Percentiles rank a stretch among this genome's conserved stretches.
phyloP scores from a whole-genome alignment of 768 basidiomycete genomes.

The Vararia minispora region DNA sequence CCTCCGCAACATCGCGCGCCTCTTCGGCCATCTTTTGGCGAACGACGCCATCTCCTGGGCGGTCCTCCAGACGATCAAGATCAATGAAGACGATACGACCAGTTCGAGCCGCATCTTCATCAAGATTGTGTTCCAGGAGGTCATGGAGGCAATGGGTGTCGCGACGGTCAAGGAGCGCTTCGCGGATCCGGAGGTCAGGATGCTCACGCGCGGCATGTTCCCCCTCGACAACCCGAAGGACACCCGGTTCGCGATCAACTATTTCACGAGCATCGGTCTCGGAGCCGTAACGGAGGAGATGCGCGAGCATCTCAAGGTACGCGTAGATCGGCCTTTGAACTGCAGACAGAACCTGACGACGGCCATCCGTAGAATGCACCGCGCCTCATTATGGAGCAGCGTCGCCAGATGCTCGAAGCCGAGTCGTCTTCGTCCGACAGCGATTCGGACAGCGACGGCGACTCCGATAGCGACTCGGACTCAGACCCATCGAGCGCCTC shows the following conservation, averaged over 20 bases:
- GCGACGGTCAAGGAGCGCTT: conserved; percentile 82
- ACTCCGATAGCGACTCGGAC: conserved; percentile 26
- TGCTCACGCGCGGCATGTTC: conserved; percentile 77
- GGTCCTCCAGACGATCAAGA: conserved; percentile 70
- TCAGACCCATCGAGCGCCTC: conserved; percentile 29
- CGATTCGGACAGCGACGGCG: conserved; percentile 29
- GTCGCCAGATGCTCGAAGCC: conserved; percentile 76
- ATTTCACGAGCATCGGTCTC: conserved; percentile 91
- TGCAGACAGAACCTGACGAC: background rate
- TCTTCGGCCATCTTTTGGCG: conserved; percentile 88
- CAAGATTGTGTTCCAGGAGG: conserved; percentile 93
- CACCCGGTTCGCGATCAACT: conserved; percentile 94
- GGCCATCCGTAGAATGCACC: conserved; percentile 68
- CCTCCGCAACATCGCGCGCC: conserved; percentile 90
- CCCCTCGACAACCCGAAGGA: conserved; percentile 95
- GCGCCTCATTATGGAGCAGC: conserved; percentile 86
- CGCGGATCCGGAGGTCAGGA: conserved; percentile 72
- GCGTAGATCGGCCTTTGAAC: conserved; percentile 17
- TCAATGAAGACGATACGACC: conserved; percentile 98
- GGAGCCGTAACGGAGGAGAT: conserved; percentile 91
- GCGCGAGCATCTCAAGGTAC: conserved; percentile 89
- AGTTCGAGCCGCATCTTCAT: conserved; percentile 93
- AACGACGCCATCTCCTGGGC: conserved; percentile 88
- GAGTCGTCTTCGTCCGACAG: conserved; percentile 35
- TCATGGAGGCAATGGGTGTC: conserved; percentile 90